These are phyloP conservation scores for Fusarium longipes DNA, from an alignment of 2,329 filamentous ascomycete species.

Conservation along the genomic window DNA sequence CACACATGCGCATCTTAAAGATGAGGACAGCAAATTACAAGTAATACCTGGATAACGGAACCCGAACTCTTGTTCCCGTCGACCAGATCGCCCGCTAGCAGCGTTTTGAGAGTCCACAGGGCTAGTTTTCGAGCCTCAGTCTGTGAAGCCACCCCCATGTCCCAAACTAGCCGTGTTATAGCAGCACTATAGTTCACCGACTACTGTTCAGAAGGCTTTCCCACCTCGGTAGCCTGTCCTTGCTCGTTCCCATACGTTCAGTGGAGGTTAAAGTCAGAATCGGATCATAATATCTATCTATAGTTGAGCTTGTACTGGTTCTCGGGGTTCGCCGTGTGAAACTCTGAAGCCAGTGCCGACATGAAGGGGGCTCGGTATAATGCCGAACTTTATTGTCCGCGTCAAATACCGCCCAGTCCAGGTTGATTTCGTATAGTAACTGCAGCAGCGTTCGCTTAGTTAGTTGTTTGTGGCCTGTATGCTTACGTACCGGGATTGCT, in stretches of 20 bases:
- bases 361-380: constrained; percentile 20
- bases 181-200: constrained; percentile 1
- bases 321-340: constrained; percentile 30
- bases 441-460: not conserved
- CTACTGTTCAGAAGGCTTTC: not conserved
- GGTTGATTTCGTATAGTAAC: not conserved
- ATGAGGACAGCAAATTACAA: not conserved
- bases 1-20: not conserved
- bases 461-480: too few species aligned
- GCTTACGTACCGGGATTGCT: not conserved
- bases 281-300: constrained; percentile 1
- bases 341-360: constrained; percentile 9
- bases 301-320: constrained; percentile 12
- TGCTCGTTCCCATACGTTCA: constrained; percentile 3
- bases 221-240: constrained; percentile 12
- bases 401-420: constrained; percentile 31
- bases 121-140: constrained; percentile 22
- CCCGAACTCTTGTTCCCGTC: constrained; percentile 8
- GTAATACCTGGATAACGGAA: not conserved
- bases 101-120: not conserved
- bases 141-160: not conserved
- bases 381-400: constrained; percentile 16
- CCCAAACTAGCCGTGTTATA: constrained; percentile 3
- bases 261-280: constrained; percentile 7
- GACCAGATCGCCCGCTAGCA: constrained; percentile 27